These are phyloP conservation scores for Paramecium tetraurelia DNA, from an alignment of 73 alveolate genomes.

Conservation along the genomic window DNA sequence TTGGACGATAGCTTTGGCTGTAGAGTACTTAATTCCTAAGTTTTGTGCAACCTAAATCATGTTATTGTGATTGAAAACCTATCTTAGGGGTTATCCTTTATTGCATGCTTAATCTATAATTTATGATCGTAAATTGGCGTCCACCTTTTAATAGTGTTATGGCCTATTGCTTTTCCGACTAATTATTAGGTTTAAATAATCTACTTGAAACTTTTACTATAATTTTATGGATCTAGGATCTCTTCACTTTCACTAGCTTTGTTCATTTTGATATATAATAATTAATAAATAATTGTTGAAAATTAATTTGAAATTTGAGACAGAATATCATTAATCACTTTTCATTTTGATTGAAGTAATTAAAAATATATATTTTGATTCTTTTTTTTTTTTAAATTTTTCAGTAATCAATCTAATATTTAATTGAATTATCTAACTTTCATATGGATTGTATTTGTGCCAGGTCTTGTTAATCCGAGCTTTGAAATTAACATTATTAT, in stretches of 20 bases:
- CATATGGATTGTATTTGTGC: neutral
- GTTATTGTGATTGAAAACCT: neutral
- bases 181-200: neutral
- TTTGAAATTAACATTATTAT: neutral
- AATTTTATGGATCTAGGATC: neutral
- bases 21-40: constrained; percentile 23
- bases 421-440: neutral
- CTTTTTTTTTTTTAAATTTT: neutral
- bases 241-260: neutral
- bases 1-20: constrained; percentile 26
- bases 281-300: neutral
- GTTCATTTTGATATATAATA: neutral
- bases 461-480: neutral
- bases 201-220: neutral
- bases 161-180: constrained; percentile 24
- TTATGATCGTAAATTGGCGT: neutral
- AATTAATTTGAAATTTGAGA: neutral
- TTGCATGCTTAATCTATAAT: constrained; percentile 9
- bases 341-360: neutral
- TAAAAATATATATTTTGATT: neutral
- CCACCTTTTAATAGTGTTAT: neutral
- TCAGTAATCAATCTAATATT: neutral
- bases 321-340: neutral
- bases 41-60: neutral
- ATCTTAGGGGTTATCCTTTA: constrained; percentile 18